Percentiles rank a stretch among this genome's conserved stretches.
Conservation (phyloP, 768 basidiomycete genomes). For the Hypholoma sublateritium region DNA sequence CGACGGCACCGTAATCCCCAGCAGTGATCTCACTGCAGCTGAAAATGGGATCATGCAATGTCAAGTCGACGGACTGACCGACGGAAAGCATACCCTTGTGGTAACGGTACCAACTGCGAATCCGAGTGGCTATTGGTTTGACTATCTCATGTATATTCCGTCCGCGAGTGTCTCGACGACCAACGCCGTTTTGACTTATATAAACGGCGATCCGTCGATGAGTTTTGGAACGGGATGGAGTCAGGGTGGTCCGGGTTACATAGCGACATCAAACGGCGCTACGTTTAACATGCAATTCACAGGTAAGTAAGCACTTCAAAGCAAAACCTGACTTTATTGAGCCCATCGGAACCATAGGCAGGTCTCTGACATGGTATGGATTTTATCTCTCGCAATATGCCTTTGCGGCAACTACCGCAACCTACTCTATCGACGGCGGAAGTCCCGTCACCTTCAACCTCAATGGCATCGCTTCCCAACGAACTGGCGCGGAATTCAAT, state of each 20-base stretch:
- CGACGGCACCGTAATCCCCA: background rate
- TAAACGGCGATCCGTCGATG: background rate
- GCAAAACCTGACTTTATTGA: background rate
- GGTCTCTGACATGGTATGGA: background rate
- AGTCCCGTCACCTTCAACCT: background rate
- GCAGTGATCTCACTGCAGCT: background rate
- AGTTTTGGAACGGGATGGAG: background rate
- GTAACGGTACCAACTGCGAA: conserved; percentile 1
- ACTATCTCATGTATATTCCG: conserved; percentile 3
- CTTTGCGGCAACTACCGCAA: conserved; percentile 1
- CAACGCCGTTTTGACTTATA: background rate
- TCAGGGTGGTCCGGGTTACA: background rate
- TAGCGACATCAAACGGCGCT: background rate
- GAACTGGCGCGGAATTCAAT: background rate
- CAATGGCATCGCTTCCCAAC: background rate
- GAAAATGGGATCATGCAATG: conserved; percentile 1
- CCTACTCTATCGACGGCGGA: conserved; percentile 1
- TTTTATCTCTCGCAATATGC: background rate
- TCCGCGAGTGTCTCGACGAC: background rate
- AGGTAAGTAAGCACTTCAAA: background rate
- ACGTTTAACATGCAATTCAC: background rate
- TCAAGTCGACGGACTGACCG: background rate
- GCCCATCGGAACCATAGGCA: background rate
- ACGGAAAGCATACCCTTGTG: background rate
- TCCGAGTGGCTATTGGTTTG: conserved; percentile 4